Conservation (phyloP, 1,139 yeast species). For the Wickerhamomyces sp. region DNA sequence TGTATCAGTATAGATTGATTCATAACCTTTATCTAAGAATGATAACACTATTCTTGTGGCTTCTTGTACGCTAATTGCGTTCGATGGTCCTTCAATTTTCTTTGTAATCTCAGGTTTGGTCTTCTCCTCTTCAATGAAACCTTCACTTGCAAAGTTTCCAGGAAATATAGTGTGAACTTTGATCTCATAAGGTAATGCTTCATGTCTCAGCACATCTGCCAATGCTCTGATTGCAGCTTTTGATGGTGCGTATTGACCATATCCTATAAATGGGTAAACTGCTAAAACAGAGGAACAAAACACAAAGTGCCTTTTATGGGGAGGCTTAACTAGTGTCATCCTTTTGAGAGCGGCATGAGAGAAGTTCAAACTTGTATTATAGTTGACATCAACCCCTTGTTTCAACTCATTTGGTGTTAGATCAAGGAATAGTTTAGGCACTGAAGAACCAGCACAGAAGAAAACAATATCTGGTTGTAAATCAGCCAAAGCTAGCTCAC, state of each 20-base stretch:
- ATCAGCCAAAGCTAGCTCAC: conserved; percentile 38
- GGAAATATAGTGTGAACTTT: conserved; percentile 68
- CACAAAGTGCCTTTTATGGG: conserved; percentile 51
- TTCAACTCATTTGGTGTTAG: conserved; percentile 53
- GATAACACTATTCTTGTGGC: conserved; percentile 62
- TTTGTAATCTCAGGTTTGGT: conserved; percentile 86
- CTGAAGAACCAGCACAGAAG: conserved; percentile 86
- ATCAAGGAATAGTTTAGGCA: conserved; percentile 75
- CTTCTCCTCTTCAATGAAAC: conserved; percentile 71
- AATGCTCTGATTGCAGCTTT: conserved; percentile 79
- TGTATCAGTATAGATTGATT: conserved; percentile 74
- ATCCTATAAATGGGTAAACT: conserved; percentile 86
- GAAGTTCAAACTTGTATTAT: conserved; percentile 66
- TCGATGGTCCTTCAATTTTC: conserved; percentile 79
- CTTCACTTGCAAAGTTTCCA: conserved; percentile 89
- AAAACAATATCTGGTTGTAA: conserved; percentile 63
- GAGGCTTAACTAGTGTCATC: conserved; percentile 26
- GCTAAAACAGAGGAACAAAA: conserved; percentile 80
- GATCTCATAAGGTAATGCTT: conserved; percentile 61
- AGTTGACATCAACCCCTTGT: conserved; percentile 62
- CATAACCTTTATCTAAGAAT: conserved; percentile 59
- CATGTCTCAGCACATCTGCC: conserved; percentile 77
- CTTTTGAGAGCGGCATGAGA: conserved; percentile 57
- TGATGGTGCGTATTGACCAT: conserved; percentile 83
- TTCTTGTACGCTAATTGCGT: conserved; percentile 58